Conservation (phyloP, 108 stramenopile species). For the Schizochytrium sp. region DNA sequence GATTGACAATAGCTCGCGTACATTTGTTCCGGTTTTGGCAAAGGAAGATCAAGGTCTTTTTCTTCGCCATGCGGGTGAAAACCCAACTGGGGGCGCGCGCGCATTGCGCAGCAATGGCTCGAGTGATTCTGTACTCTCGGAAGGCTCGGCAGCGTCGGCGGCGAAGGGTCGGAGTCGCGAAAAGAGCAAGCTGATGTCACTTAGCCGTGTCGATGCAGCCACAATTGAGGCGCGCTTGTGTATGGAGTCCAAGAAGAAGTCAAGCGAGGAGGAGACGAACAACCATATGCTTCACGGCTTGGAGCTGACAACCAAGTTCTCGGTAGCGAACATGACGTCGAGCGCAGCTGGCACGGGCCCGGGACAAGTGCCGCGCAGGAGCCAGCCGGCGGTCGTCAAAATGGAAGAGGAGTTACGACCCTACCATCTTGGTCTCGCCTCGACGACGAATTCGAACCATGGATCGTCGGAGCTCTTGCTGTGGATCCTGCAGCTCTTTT, state of each 20-base stretch:
- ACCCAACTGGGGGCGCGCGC: background rate
- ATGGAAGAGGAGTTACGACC: background rate
- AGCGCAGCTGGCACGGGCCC: background rate
- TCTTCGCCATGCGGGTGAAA: background rate
- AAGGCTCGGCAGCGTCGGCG: background rate
- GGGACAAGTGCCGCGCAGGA: no score
- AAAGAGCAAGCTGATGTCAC: background rate
- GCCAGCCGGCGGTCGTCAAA: background rate
- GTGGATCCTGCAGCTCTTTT: slow-evolving; percentile 4
- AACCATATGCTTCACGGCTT: background rate
- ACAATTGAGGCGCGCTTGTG: background rate
- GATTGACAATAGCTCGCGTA: slow-evolving; percentile 8
- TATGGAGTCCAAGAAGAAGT: background rate
- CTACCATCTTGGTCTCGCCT: background rate
- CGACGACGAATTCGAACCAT: slow-evolving; percentile 3
- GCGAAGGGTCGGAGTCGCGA: background rate
- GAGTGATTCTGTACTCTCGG: background rate
- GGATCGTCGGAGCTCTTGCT: slow-evolving; percentile 1
- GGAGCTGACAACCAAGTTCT: background rate
- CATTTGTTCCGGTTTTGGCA: background rate
- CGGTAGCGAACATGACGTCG: background rate
- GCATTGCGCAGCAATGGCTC: background rate
- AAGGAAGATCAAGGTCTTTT: background rate
- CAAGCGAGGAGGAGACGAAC: background rate
- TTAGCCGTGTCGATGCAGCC: background rate